These are phyloP conservation scores for Lasiosphaeris hirsuta DNA, from an alignment of 495 filamentous ascomycete genomes.

Conservation along the genomic window DNA sequence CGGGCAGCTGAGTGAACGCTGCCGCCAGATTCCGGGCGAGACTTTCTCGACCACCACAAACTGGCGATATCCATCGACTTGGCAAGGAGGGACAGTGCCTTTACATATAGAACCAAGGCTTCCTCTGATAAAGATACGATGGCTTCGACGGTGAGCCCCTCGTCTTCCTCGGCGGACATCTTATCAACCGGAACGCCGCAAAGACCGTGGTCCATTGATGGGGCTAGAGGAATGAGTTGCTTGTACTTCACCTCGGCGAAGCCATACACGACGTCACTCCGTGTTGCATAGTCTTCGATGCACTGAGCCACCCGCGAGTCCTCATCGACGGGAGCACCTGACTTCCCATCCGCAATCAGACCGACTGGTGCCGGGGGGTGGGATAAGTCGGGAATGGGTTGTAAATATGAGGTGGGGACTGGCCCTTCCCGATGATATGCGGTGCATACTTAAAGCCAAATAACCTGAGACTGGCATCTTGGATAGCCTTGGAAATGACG, in stretches of 20 bases:
- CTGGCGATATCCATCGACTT: slow-evolving; percentile 97
- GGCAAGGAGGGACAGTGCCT: slow-evolving; percentile 78
- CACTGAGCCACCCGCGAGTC: slow-evolving; percentile 72
- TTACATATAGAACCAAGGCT: slow-evolving; percentile 92
- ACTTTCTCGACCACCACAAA: slow-evolving; percentile 83
- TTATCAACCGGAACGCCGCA: slow-evolving; percentile 52
- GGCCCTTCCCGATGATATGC: slow-evolving; percentile 60
- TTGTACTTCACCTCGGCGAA: slow-evolving; percentile 99
- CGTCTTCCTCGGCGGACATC: slow-evolving; percentile 52
- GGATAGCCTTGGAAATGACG: slow-evolving; percentile 88
- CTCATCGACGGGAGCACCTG: slow-evolving; percentile 64
- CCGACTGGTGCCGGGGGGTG: slow-evolving; percentile 48
- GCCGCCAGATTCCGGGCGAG: slow-evolving; percentile 57
- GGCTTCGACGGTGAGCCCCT: slow-evolving; percentile 78
- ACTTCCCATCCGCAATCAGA: slow-evolving; percentile 65
- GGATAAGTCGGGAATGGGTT: slow-evolving; percentile 83
- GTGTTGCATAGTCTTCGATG: slow-evolving; percentile 86
- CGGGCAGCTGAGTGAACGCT: slow-evolving; percentile 41
- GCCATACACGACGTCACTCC: slow-evolving; percentile 91
- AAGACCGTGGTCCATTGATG: slow-evolving; percentile 67
- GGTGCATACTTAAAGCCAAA: slow-evolving; percentile 73
- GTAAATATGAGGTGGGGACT: slow-evolving; percentile 75
- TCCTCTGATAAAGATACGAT: slow-evolving; percentile 87
- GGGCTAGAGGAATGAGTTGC: slow-evolving; percentile 83
- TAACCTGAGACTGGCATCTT: slow-evolving; percentile 83